These are phyloP conservation scores for Fusarium brachygibbosum DNA, from an alignment of 2,329 filamentous ascomycete species.

Conservation along the genomic window DNA sequence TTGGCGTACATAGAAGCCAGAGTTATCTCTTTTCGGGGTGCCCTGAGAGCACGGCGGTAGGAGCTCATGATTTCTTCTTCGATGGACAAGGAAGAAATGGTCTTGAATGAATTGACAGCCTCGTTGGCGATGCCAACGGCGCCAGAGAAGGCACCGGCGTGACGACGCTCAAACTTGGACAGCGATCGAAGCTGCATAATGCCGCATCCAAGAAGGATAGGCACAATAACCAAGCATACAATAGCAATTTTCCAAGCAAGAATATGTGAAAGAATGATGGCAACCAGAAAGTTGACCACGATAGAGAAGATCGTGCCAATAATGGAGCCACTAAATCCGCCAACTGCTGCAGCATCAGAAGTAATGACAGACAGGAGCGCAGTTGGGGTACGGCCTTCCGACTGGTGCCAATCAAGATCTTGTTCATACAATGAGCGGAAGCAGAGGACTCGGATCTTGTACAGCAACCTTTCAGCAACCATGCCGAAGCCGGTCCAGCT, in stretches of 20 bases:
- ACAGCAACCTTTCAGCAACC: conserved; percentile 73
- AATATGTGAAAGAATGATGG: conserved; percentile 77
- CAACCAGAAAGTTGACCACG: conserved; percentile 74
- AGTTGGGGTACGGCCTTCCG: conserved; percentile 71
- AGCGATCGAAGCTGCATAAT: conserved; percentile 76
- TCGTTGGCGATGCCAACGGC: conserved; percentile 76
- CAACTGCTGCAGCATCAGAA: conserved; percentile 75
- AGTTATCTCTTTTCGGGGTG: conserved; percentile 67
- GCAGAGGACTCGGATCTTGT: conserved; percentile 72
- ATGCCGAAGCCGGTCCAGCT: conserved; percentile 66
- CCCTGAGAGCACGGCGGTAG: conserved; percentile 65
- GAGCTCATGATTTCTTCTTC: conserved; percentile 66
- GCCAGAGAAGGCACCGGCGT: conserved; percentile 73
- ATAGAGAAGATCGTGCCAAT: conserved; percentile 78
- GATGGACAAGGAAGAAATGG: conserved; percentile 68
- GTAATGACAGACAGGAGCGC: conserved; percentile 76
- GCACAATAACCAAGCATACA: conserved; percentile 77
- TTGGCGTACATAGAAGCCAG: conserved; percentile 66
- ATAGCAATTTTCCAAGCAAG: conserved; percentile 83
- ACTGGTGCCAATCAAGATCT: conserved; percentile 79
- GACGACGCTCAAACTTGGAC: conserved; percentile 71
- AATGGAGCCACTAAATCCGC: conserved; percentile 77
- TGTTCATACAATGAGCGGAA: conserved; percentile 76
- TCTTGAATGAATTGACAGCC: conserved; percentile 75
- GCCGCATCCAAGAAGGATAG: conserved; percentile 76